These are phyloP conservation scores for Tilletia caries DNA, from an alignment of 1,284 basidiomycete genomes.

Conservation along the genomic window DNA sequence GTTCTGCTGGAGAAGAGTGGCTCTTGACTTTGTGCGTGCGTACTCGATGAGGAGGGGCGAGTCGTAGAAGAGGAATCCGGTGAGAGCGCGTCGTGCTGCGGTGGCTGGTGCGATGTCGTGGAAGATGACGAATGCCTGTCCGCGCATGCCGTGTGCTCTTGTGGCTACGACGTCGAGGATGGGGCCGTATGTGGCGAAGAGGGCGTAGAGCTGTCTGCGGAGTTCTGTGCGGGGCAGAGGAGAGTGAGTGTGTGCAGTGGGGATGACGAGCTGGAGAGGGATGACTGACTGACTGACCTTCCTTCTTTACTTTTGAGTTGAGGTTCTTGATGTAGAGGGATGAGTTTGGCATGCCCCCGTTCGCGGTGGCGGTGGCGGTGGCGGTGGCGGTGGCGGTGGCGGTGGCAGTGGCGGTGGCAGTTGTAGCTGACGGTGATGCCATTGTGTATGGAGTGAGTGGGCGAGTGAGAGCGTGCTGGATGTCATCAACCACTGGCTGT, in stretches of 20 bases:
- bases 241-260: neutral
- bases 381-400: neutral
- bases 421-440: neutral
- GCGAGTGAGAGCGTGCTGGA: too few species aligned
- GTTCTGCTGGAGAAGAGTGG: conserved; percentile 59
- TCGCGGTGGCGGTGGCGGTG: neutral
- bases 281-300: conserved; percentile 58
- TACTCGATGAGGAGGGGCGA: conserved; percentile 85
- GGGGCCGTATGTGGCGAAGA: conserved; percentile 89
- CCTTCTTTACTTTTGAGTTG: conserved; percentile 89
- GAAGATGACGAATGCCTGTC: conserved; percentile 96
- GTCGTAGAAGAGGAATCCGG: conserved; percentile 89
- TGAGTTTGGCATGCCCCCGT: conserved; percentile 63
- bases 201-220: conserved; percentile 73
- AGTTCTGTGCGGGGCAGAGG: conserved; percentile 62
- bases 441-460: too few species aligned
- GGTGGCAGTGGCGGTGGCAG: too few species aligned
- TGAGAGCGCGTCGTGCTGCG: conserved; percentile 80
- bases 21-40: conserved; percentile 78
- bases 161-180: conserved; percentile 92
- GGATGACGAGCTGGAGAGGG: neutral
- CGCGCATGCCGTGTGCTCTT: conserved; percentile 79
- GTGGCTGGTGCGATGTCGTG: conserved; percentile 81
- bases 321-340: conserved; percentile 93
- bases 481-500: too few species aligned